Conservation (phyloP, 345 rosid species). For the Gossypium arboreum region DNA sequence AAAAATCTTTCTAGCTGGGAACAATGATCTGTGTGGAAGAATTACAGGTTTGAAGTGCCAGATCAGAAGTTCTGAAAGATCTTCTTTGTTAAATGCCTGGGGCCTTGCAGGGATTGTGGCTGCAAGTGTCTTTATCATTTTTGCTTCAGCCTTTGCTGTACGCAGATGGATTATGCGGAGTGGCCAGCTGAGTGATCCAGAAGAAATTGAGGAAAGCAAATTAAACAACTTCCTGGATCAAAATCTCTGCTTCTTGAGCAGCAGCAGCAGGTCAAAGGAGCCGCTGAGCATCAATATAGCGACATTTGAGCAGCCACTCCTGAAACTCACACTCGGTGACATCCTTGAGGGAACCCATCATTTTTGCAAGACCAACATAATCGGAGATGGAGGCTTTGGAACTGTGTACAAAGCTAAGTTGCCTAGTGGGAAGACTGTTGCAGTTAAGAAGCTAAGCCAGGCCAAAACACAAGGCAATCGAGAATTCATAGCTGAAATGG, state of each 20-base stretch:
- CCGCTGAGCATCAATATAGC: slow-evolving; percentile 86
- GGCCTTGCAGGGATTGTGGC: slow-evolving; percentile 43
- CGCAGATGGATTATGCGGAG: slow-evolving; percentile 42
- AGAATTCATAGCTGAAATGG: slow-evolving; percentile 93
- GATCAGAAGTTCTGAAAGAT: slow-evolving; percentile 28
- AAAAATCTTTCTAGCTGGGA: slow-evolving; percentile 44
- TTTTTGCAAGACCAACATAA: slow-evolving; percentile 78
- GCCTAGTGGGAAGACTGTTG: slow-evolving; percentile 58
- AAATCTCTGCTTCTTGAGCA: slow-evolving; percentile 54
- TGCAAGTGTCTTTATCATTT: slow-evolving; percentile 37
- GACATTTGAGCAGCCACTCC: slow-evolving; percentile 80
- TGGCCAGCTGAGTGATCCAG: slow-evolving; percentile 33
- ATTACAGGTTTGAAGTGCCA: slow-evolving; percentile 41
- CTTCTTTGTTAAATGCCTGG: slow-evolving; percentile 38
- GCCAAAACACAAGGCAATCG: slow-evolving; percentile 82
- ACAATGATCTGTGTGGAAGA: slow-evolving; percentile 56
- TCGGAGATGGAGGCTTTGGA: slow-evolving; percentile 94
- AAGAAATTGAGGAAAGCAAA: slow-evolving; percentile 49
- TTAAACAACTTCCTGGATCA: slow-evolving; percentile 46
- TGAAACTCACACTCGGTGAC: slow-evolving; percentile 62
- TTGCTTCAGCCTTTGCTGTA: slow-evolving; percentile 31
- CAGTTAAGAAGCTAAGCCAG: slow-evolving; percentile 85
- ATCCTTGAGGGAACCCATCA: slow-evolving; percentile 74
- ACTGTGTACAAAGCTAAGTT: slow-evolving; percentile 79
- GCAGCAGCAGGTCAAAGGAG: slow-evolving; percentile 66